Evolutionary conservation across 1,284 basidiomycete genomes (phyloP).

Genomic region (Pyrrhoderma lamaoense): DNA sequence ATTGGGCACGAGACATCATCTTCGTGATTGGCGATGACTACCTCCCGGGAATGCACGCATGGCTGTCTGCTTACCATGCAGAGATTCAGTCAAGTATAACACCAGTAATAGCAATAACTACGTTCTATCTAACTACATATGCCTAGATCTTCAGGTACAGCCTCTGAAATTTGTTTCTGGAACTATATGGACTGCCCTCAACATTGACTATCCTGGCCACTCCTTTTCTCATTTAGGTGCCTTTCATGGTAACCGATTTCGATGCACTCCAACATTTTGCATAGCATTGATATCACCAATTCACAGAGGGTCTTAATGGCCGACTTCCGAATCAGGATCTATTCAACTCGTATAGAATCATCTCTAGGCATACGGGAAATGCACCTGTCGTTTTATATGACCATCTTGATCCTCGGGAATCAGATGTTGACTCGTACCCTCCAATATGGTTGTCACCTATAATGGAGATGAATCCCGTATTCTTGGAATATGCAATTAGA

Average conservation of each 20-base stretch:
- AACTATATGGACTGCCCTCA: slow-evolving; percentile 91
- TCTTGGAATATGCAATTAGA: slow-evolving; percentile 48
- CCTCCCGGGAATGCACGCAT: slow-evolving; percentile 88
- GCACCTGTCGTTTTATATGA: slow-evolving; percentile 77
- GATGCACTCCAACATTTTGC: not conserved
- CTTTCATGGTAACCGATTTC: slow-evolving; percentile 65
- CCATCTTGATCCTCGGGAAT: slow-evolving; percentile 49
- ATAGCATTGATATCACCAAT: not conserved
- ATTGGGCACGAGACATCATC: slow-evolving; percentile 93
- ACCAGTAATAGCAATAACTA: slow-evolving; percentile 4
- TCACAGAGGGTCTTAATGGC: slow-evolving; percentile 89
- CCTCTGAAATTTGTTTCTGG: slow-evolving; percentile 60
- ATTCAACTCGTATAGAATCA: slow-evolving; percentile 74
- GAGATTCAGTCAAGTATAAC: slow-evolving; percentile 55
- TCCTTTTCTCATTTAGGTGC: slow-evolving; percentile 92
- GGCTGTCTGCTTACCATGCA: slow-evolving; percentile 80
- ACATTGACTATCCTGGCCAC: slow-evolving; percentile 94
- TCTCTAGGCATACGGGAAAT: slow-evolving; percentile 64
- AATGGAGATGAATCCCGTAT: slow-evolving; percentile 35
- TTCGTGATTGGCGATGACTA: slow-evolving; percentile 88
- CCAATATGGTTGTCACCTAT: slow-evolving; percentile 38
- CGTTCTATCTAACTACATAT: not conserved
- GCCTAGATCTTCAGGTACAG: slow-evolving; percentile 62
- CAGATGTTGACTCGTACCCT: slow-evolving; percentile 29
- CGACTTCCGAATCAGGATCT: slow-evolving; percentile 95